These are phyloP conservation scores for Sutorius australiensis DNA, from an alignment of 768 basidiomycete species.

Conservation along the genomic window DNA sequence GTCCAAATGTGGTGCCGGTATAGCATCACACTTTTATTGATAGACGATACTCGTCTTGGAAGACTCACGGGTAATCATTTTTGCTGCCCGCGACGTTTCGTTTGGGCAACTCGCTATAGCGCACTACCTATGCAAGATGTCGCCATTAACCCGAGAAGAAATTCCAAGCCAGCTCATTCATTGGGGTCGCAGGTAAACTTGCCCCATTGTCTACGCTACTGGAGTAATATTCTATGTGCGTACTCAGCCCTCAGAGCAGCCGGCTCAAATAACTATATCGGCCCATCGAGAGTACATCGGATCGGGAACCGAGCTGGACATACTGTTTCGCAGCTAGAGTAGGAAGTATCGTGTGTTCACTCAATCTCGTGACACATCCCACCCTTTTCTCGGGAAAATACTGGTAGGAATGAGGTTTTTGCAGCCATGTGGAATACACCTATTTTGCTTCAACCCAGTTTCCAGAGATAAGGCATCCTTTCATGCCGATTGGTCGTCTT, in stretches of 20 bases:
- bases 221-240: neutral
- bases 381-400: neutral
- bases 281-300: neutral
- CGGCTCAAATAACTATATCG: neutral
- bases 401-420: neutral
- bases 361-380: neutral
- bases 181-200: neutral
- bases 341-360: neutral
- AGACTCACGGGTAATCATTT: too few species aligned
- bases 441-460: neutral
- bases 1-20: too few species aligned
- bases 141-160: neutral
- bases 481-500: neutral
- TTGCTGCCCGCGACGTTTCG: neutral
- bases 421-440: constrained; percentile 4
- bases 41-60: too few species aligned
- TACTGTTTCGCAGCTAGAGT: neutral
- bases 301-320: neutral
- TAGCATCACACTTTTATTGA: too few species aligned
- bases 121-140: neutral
- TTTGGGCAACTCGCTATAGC: neutral
- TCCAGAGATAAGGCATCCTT: neutral
- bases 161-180: neutral
- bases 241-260: neutral
- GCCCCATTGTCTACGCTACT: too few species aligned